A percentile compares a stretch with the other conserved stretches of the same genome.
Conservation (phyloP, 164 flowering plant species). For the Berberis vulgaris region DNA sequence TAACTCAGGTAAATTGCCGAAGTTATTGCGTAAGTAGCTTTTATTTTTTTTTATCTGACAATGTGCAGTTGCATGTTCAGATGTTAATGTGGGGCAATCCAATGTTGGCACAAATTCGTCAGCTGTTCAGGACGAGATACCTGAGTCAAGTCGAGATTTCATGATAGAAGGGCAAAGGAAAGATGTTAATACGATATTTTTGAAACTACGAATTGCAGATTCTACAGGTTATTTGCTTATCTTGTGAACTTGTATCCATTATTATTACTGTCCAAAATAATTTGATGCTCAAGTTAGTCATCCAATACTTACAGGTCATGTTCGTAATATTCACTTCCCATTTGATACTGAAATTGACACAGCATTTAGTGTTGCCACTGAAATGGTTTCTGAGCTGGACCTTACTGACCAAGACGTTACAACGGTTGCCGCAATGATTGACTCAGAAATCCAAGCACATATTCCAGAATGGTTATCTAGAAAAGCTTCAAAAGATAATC, state of each 20-base stretch:
- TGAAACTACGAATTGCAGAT: constrained; percentile 76
- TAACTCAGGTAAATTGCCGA: constrained; percentile 29
- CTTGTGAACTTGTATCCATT: background rate
- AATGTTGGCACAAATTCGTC: constrained; percentile 9
- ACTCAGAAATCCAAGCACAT: constrained; percentile 54
- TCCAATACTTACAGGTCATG: constrained; percentile 40
- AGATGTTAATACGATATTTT: constrained; percentile 68
- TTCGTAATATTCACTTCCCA: constrained; percentile 91
- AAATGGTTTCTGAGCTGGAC: constrained; percentile 95
- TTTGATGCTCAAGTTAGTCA: background rate
- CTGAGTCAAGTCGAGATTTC: constrained; percentile 45
- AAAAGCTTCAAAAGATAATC: constrained; percentile 25
- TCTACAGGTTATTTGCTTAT: constrained; percentile 42
- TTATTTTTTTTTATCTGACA: constrained; percentile 1
- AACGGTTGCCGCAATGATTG: constrained; percentile 83
- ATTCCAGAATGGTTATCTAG: constrained; percentile 61
- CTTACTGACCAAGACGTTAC: constrained; percentile 88
- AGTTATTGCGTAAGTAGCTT: background rate
- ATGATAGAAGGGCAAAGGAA: constrained; percentile 66
- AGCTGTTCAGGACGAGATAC: constrained; percentile 11
- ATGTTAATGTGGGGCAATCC: constrained; percentile 12
- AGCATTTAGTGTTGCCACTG: constrained; percentile 78
- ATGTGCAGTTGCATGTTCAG: constrained; percentile 28
- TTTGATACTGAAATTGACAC: constrained; percentile 80
- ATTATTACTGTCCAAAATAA: background rate